Evolutionary conservation across 1,139 yeast species (phyloP), one percentile per base, ranked within the genome.

Genomic region (Saccharomyces hybrid): DNA sequence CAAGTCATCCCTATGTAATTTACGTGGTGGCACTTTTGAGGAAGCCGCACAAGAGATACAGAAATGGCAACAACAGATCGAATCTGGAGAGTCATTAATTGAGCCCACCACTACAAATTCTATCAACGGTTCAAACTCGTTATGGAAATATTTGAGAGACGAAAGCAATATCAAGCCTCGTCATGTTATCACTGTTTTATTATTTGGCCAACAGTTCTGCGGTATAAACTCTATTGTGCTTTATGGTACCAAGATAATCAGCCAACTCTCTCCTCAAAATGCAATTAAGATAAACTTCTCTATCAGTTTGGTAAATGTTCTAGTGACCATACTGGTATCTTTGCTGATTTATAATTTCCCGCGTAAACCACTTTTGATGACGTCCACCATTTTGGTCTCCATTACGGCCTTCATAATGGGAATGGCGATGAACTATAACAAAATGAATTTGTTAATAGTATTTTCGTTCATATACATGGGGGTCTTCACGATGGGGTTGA

Each of bases 191-290:
- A 81, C 90, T 0, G 83, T 88, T 2, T 78, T 89, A 34, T 80
- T 90, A 76, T 74, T 84, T 13, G 84, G 90, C 27, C 98, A 91
- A 71, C 99, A 93, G 68, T 80, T 91, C 58, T 84, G 91, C 62
- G 99, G 99, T 26, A 87, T 91, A 66, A 93, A 93, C 70, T 83
- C 96, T 1, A 89, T 93, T 57, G 82, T 91, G 27, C 88, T 91
- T 68, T 93, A 91, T 68, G 98, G 99, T 3, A 96, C 90, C 5
- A 81, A 88, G 6, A 86, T 91, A 3, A 76, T 91, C 53, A 77
- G 85, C 14, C 74, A 81, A 8, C 75, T 86, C 3, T 52, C 63
- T n/a, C 96, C 97, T 2, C 73, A 78, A 20, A 76, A 81, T 55
- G 85, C 96, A 2, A 79, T 87, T 6, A 63, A 77, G 32, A 81